phyloP scores from a whole-genome alignment of 352 stramenopile genomes.

The Phytophthora rubi region DNA sequence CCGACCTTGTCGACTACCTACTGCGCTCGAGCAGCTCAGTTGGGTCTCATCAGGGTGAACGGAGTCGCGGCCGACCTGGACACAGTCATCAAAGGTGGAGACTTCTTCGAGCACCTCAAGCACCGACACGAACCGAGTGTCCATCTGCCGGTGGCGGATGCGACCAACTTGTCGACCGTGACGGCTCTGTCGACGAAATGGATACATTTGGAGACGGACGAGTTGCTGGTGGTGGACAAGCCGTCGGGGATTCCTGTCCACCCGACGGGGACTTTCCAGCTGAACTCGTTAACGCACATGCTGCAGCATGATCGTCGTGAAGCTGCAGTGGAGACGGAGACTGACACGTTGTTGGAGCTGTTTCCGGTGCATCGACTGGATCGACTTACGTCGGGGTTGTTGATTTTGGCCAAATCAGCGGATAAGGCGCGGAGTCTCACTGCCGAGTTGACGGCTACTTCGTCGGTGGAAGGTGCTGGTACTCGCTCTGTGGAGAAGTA shows the following conservation, averaged over 20 bases:
- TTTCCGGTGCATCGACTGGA: slow-evolving; percentile 94
- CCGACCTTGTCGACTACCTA: slow-evolving; percentile 48
- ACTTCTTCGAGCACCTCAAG: slow-evolving; percentile 91
- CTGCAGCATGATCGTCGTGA: slow-evolving; percentile 35
- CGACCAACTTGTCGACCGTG: slow-evolving; percentile 11
- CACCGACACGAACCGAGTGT: slow-evolving; percentile 95
- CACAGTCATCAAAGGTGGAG: slow-evolving; percentile 79
- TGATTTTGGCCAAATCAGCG: slow-evolving; percentile 60
- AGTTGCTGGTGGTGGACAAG: slow-evolving; percentile 78
- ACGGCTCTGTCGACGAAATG: slow-evolving; percentile 20
- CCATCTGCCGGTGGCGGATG: slow-evolving; percentile 32
- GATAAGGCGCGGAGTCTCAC: slow-evolving; percentile 51
- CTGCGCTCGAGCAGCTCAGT: slow-evolving; percentile 71
- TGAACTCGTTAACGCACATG: slow-evolving; percentile 88
- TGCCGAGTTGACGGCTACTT: slow-evolving; percentile 43
- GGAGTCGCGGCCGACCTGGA: slow-evolving; percentile 49
- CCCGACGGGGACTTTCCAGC: slow-evolving; percentile 89
- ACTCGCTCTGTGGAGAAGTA: slow-evolving; percentile 53
- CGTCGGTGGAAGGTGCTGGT: slow-evolving; percentile 14
- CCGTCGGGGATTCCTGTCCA: slow-evolving; percentile 92
- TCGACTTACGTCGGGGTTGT: slow-evolving; percentile 89
- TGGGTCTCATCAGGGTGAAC: slow-evolving; percentile 91
- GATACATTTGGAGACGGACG: slow-evolving; percentile 57
- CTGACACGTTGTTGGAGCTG: slow-evolving; percentile 36
- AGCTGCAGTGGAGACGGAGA: slow-evolving; percentile 18